Conservation (phyloP, 139 green algal genomes). For the Micractinium sp. region DNA sequence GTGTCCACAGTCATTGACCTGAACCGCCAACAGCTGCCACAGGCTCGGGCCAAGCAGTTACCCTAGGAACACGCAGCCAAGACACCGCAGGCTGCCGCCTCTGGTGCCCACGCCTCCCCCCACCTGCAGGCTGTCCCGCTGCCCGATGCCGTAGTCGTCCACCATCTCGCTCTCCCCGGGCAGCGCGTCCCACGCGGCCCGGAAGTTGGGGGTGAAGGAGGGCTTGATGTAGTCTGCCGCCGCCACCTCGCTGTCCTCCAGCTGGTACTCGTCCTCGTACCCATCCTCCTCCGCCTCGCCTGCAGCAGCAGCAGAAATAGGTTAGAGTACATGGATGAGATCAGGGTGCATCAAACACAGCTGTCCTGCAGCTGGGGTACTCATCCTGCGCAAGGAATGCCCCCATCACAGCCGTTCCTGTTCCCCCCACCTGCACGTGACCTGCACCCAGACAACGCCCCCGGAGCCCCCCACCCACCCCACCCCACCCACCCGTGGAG, state of each 20-base stretch:
- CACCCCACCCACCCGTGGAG: constrained; percentile 62
- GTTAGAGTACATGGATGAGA: no score
- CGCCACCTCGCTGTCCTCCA: constrained; percentile 89
- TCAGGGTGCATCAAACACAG: no score
- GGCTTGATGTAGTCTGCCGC: constrained; percentile 89
- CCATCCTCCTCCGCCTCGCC: constrained; percentile 90
- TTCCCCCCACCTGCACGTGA: neutral
- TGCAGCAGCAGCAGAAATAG: neutral
- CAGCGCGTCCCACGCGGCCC: constrained; percentile 84
- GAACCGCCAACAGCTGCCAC: no score
- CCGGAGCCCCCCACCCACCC: neutral
- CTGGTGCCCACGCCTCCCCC: neutral
- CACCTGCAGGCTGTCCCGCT: constrained; percentile 71
- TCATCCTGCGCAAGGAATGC: neutral
- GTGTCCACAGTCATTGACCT: no score
- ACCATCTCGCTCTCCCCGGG: constrained; percentile 71
- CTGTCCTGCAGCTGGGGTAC: neutral
- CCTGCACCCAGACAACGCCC: no score
- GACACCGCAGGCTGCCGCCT: neutral
- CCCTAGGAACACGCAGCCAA: no score
- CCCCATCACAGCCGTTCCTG: neutral
- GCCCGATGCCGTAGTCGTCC: constrained; percentile 95
- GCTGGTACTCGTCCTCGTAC: constrained; percentile 98
- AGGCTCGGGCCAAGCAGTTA: no score
- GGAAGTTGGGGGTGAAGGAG: constrained; percentile 85